Percentiles rank a stretch among this genome's conserved stretches.
phyloP scores from a whole-genome alignment of 1,284 basidiomycete species.

The Puccinia novopanici region DNA sequence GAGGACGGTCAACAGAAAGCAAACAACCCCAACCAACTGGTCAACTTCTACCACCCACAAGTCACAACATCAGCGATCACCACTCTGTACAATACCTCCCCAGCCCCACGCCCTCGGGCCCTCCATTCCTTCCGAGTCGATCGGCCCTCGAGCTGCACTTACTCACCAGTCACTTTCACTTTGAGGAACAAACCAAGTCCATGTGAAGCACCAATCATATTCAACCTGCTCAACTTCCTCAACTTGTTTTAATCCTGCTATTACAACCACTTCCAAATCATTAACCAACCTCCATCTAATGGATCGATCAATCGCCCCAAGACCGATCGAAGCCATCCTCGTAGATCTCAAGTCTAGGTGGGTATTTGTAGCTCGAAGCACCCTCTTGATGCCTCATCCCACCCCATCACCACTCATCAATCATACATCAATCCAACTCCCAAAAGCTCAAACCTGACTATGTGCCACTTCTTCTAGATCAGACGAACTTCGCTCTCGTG shows the following conservation, averaged over 20 bases:
- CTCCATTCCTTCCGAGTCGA: background rate
- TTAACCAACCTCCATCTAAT: background rate
- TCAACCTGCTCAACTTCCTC: background rate
- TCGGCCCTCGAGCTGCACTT: background rate
- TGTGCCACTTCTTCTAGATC: conserved; percentile 31
- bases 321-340: conserved; percentile 49
- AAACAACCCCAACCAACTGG: too few relatives aligned
- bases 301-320: conserved; percentile 50
- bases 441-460: background rate
- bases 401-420: background rate
- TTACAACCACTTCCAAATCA: background rate
- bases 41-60: too few relatives aligned
- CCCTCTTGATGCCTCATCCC: background rate
- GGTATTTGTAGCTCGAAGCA: background rate
- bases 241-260: background rate
- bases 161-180: too few relatives aligned
- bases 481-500: conserved; percentile 49
- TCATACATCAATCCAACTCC: background rate
- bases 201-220: background rate
- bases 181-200: background rate
- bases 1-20: too few relatives aligned
- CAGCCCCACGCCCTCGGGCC: too few relatives aligned
- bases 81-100: too few relatives aligned
- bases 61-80: too few relatives aligned
- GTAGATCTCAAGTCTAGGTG: conserved; percentile 50